Percentiles rank a stretch among this genome's conserved stretches.
Conservation (phyloP, 1,139 yeast species). For the Nakaseomyces sp. region DNA sequence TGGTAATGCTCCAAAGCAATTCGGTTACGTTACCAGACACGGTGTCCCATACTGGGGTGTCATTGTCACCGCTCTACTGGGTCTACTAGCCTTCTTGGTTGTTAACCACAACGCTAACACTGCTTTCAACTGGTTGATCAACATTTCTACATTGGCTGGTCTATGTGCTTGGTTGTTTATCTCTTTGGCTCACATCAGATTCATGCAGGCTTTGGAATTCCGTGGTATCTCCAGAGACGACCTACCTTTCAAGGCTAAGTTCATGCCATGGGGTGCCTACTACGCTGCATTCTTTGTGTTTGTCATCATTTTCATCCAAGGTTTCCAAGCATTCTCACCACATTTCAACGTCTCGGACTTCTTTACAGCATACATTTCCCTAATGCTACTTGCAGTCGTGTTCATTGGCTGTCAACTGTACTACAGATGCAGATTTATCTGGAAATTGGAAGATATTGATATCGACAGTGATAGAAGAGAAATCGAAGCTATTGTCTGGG, state of each 20-base stretch:
- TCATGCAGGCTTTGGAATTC: constrained; percentile 48
- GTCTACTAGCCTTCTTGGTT: constrained; percentile 61
- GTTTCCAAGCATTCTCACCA: constrained; percentile 47
- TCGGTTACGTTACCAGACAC: constrained; percentile 42
- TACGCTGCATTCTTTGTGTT: constrained; percentile 45
- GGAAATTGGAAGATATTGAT: constrained; percentile 48
- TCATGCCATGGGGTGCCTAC: constrained; percentile 57
- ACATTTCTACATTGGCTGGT: constrained; percentile 72
- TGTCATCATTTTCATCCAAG: constrained; percentile 55
- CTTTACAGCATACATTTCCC: constrained; percentile 55
- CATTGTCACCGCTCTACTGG: constrained; percentile 48
- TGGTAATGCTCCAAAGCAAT: constrained; percentile 57
- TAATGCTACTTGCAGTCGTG: constrained; percentile 42
- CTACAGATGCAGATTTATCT: constrained; percentile 37
- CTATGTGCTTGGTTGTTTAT: constrained; percentile 67
- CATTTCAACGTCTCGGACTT: constrained; percentile 41
- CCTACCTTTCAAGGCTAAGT: constrained; percentile 58
- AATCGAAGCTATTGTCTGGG: constrained; percentile 48
- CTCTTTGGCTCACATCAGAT: constrained; percentile 54
- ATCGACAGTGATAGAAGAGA: constrained; percentile 57
- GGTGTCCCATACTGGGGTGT: constrained; percentile 67
- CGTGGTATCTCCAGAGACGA: constrained; percentile 56
- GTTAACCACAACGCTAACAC: constrained; percentile 49
- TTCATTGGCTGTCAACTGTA: constrained; percentile 44
- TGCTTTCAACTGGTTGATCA: constrained; percentile 81